A percentile compares a stretch with the other conserved stretches of the same genome.
These are phyloP conservation scores for Fragaria iinumae DNA, from an alignment of 306 rosid species.

Conservation along the genomic window DNA sequence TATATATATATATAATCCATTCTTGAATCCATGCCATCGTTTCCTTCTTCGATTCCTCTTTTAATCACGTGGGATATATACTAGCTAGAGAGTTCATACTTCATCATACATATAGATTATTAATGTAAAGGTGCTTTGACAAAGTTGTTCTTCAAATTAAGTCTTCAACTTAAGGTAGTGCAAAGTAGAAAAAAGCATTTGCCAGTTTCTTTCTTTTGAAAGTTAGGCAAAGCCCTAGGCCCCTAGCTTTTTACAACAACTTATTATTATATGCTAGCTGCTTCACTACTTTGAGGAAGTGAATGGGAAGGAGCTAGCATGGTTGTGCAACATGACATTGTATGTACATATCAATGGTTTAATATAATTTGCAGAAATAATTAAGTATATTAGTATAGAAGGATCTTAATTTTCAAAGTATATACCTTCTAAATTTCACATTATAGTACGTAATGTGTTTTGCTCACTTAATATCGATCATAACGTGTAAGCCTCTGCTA, in stretches of 20 bases:
- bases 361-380: no score
- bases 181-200: neutral
- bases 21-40: neutral
- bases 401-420: no score
- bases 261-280: neutral
- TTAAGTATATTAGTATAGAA: no score
- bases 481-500: no score
- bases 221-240: neutral
- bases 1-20: neutral
- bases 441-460: no score
- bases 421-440: no score
- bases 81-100: neutral
- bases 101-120: neutral
- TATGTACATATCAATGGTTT: no score
- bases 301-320: no score
- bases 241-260: neutral
- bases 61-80: neutral
- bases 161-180: neutral
- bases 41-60: neutral
- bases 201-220: neutral
- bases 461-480: no score
- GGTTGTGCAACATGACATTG: no score
- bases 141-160: neutral
- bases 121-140: neutral
- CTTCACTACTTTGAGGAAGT: neutral